phyloP scores from a whole-genome alignment of 2,329 filamentous ascomycete genomes.

The Fusarium dlaminii region DNA sequence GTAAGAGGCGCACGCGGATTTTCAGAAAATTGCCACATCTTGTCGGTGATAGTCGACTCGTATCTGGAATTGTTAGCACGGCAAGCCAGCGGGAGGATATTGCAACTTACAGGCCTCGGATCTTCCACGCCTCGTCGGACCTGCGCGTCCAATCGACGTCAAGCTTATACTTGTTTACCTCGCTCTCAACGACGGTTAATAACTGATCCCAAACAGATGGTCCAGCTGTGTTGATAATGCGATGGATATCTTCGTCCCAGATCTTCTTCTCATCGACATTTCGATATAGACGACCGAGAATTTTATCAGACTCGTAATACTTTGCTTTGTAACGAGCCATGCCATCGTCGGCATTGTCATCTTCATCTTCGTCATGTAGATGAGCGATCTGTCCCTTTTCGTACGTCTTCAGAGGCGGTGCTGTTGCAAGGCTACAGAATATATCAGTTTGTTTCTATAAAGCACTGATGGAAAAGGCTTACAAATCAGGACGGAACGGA shows the following conservation, averaged over 20 bases:
- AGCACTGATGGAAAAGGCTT: slow-evolving; percentile 34
- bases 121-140: slow-evolving; percentile 52
- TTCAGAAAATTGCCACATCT: slow-evolving; percentile 56
- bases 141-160: slow-evolving; percentile 48
- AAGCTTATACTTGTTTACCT: slow-evolving; percentile 31
- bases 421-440: slow-evolving; percentile 54
- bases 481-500: slow-evolving; percentile 65
- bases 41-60: slow-evolving; percentile 53
- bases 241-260: slow-evolving; percentile 61
- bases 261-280: slow-evolving; percentile 77
- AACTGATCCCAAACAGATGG: slow-evolving; percentile 57
- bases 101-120: slow-evolving; percentile 58
- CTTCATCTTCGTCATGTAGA: slow-evolving; percentile 45
- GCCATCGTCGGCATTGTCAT: slow-evolving; percentile 53
- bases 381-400: slow-evolving; percentile 53
- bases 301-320: slow-evolving; percentile 75
- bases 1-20: slow-evolving; percentile 55
- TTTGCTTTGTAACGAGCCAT: slow-evolving; percentile 55
- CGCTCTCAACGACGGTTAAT: slow-evolving; percentile 36
- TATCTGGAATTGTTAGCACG: slow-evolving; percentile 51
- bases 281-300: slow-evolving; percentile 76
- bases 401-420: slow-evolving; percentile 56
- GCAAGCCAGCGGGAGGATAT: slow-evolving; percentile 41
- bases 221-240: slow-evolving; percentile 38
- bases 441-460: not conserved